phyloP scores from a whole-genome alignment of 306 rosid species.

The Pyrus communis region DNA sequence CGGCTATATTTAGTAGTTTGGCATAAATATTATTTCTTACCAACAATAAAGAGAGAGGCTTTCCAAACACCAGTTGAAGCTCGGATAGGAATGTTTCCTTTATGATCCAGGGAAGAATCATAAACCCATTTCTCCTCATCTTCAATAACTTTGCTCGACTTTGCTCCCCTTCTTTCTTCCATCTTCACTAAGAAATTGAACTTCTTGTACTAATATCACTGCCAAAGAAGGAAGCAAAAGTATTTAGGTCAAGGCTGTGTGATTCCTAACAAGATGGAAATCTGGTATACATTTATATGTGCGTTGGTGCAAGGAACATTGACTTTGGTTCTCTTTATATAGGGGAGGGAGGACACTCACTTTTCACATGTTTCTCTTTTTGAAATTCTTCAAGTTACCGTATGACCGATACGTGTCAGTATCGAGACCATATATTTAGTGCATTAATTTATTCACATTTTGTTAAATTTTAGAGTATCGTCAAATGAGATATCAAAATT shows the following conservation, averaged over 20 bases:
- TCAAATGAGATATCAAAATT: too few species aligned
- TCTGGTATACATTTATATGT: background rate
- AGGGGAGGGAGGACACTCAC: slow-evolving; percentile 15
- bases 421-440: too few species aligned
- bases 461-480: too few species aligned
- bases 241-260: background rate
- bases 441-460: too few species aligned
- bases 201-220: background rate
- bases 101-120: slow-evolving; percentile 34
- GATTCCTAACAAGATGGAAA: background rate
- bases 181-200: background rate
- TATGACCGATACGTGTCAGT: background rate
- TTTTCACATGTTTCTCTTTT: background rate
- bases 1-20: background rate
- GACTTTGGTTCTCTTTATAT: slow-evolving; percentile 34
- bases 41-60: slow-evolving; percentile 27
- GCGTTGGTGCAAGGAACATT: background rate
- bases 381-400: background rate
- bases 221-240: background rate
- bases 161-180: slow-evolving; percentile 4
- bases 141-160: background rate
- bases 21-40: background rate
- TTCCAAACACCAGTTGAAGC: slow-evolving; percentile 35
- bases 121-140: slow-evolving; percentile 25
- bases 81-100: slow-evolving; percentile 31